A percentile compares a stretch with the other conserved stretches of the same genome.
Conservation (phyloP, 495 filamentous ascomycete genomes). For the Pyronema omphalodes region DNA sequence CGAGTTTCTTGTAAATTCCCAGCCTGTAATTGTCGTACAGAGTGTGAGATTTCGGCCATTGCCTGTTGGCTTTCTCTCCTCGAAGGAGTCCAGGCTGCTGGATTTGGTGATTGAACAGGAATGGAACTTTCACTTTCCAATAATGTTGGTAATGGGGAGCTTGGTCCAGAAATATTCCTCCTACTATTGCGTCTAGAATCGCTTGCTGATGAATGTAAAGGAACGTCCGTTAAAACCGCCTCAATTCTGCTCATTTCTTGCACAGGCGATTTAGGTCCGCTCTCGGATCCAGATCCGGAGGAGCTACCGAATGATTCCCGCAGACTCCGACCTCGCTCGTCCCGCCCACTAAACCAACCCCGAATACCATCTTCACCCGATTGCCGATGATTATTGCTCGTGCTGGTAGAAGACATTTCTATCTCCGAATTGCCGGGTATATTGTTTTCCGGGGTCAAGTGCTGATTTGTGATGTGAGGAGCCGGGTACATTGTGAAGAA, state of each 20-base stretch:
- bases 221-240: neutral
- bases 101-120: neutral
- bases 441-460: neutral
- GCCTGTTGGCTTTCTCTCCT: neutral
- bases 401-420: neutral
- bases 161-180: neutral
- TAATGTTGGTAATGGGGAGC: neutral
- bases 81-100: neutral
- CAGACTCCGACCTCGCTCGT: neutral
- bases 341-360: neutral
- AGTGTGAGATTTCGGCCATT: neutral
- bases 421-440: neutral
- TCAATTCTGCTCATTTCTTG: conserved; percentile 1
- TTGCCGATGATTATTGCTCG: neutral
- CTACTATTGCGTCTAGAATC: neutral
- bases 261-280: conserved; percentile 1
- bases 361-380: neutral
- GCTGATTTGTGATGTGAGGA: conserved; percentile 1
- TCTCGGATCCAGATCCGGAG: neutral
- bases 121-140: neutral
- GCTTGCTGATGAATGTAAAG: neutral
- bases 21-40: neutral
- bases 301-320: neutral
- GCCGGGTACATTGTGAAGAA: neutral
- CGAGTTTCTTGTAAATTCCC: neutral